phyloP scores from a whole-genome alignment of 2,329 filamentous ascomycete species.

The Arthroderma uncinatum region DNA sequence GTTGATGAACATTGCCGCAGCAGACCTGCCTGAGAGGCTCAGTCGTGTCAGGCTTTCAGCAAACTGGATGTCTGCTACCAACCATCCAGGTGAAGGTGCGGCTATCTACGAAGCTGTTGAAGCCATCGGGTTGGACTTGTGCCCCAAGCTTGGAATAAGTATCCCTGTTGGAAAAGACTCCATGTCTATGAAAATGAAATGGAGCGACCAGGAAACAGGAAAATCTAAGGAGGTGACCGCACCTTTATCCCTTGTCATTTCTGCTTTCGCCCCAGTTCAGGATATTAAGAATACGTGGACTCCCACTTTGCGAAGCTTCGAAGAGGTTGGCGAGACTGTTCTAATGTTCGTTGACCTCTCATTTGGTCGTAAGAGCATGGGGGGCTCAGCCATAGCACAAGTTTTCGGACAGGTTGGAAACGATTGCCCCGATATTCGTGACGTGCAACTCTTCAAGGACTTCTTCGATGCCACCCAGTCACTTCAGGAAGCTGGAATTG shows the following conservation, averaged over 20 bases:
- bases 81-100: slow-evolving; percentile 82
- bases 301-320: slow-evolving; percentile 67
- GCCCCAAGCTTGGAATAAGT: slow-evolving; percentile 76
- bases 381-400: slow-evolving; percentile 84
- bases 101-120: slow-evolving; percentile 88
- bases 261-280: slow-evolving; percentile 75
- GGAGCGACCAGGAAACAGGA: slow-evolving; percentile 59
- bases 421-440: slow-evolving; percentile 73
- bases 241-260: slow-evolving; percentile 81
- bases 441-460: slow-evolving; percentile 69
- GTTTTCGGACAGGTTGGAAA: slow-evolving; percentile 77
- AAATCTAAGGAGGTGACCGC: slow-evolving; percentile 77
- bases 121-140: slow-evolving; percentile 85
- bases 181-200: slow-evolving; percentile 97
- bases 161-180: slow-evolving; percentile 98
- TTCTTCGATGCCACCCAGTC: slow-evolving; percentile 78
- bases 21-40: slow-evolving; percentile 59
- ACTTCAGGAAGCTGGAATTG: slow-evolving; percentile 55
- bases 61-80: slow-evolving; percentile 98
- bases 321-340: slow-evolving; percentile 80
- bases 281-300: slow-evolving; percentile 87
- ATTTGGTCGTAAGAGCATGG: slow-evolving; percentile 65
- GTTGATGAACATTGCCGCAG: slow-evolving; percentile 83
- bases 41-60: slow-evolving; percentile 77
- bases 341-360: slow-evolving; percentile 88